Base-by-base conservation (phyloP, 768 basidiomycete species). In the Boletus rex-veris region DNA sequence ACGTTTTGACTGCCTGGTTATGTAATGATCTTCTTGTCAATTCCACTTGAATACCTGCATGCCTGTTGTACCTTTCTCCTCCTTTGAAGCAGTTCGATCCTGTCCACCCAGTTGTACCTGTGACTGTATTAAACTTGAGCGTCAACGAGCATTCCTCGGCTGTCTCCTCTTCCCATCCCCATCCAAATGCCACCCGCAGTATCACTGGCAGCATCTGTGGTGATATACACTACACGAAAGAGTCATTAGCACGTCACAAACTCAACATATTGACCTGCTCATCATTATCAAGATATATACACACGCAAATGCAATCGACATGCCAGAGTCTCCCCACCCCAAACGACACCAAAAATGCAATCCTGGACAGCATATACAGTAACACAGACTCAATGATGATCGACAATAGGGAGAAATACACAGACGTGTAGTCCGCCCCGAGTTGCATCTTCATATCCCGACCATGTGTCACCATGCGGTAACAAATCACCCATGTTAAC, bases 161-260 rank as follows among this genome's bases (percentile, higher is more conserved):
- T 19, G 55, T 65, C n/a, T n/a, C n/a, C 12, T 57, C 53, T 19
- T 45, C 19, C 64, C 62, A 64, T 10, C 45, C 49, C 3, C 43
- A 44, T 18, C 62, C 64, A 38, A 56, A 58, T 11, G 60, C 60
- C 28, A 69, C 58, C 12, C 60, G 56, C 31, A 66, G 36, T 8
- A 69, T 64, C n/a, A n/a, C n/a, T n/a, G n/a, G n/a, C 45, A 68
- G 31, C 55, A 64, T 56, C 50, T 64, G 67, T 31, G 66, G 60
- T 1, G 67, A 64, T 55, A 68, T 53, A 21, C 63, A 53, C 65
- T 66, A 39, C 35, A 44, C 26, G 26, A 26, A 26, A 26, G 7
- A 7, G 3, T 14, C 35, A 3, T 64, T n/a, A 57, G 37, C 24
- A 11, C 28, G 16, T 35, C 44, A 14, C 26, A 9, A 4, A 28